phyloP scores from a whole-genome alignment of 2,329 filamentous ascomycete species.

The Sporothrix globosa region DNA sequence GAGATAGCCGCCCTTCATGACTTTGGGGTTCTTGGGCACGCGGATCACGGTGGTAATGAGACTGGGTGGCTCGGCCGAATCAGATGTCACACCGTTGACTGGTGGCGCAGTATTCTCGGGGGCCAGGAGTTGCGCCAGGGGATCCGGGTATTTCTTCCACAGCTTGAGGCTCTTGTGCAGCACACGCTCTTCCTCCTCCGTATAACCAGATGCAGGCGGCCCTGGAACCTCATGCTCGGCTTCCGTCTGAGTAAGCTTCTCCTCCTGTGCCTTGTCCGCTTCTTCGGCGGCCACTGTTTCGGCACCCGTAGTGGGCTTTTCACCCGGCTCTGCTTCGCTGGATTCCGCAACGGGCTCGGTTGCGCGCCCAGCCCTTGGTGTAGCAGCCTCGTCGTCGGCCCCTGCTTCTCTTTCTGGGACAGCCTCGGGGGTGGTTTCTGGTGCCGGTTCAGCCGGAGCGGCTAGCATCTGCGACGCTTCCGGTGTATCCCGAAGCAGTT shows the following conservation, averaged over 20 bases:
- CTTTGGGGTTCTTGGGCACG: conserved; percentile 76
- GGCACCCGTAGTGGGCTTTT: not conserved
- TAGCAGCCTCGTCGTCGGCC: not conserved
- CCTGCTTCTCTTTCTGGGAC: not conserved
- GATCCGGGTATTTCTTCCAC: conserved; percentile 66
- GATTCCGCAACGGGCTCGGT: not conserved
- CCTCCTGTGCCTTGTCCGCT: conserved; percentile 37
- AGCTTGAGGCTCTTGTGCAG: conserved; percentile 63
- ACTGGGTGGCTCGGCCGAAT: conserved; percentile 58
- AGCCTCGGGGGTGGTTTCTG: not conserved
- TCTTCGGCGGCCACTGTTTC: not conserved
- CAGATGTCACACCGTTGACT: conserved; percentile 58
- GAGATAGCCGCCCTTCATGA: conserved; percentile 86
- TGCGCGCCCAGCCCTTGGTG: not conserved
- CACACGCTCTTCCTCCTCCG: conserved; percentile 52
- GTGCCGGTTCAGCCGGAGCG: not conserved
- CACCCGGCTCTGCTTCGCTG: not conserved
- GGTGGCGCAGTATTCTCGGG: conserved; percentile 70
- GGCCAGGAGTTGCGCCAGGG: conserved; percentile 58
- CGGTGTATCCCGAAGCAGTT: conserved; percentile 61
- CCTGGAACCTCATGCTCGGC: conserved; percentile 36
- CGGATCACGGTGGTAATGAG: conserved; percentile 77
- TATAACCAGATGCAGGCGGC: conserved; percentile 47
- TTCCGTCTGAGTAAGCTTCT: conserved; percentile 37
- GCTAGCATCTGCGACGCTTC: conserved; percentile 52